Base-by-base conservation (phyloP, 2,329 filamentous ascomycete genomes). In the Microsporum canis region DNA sequence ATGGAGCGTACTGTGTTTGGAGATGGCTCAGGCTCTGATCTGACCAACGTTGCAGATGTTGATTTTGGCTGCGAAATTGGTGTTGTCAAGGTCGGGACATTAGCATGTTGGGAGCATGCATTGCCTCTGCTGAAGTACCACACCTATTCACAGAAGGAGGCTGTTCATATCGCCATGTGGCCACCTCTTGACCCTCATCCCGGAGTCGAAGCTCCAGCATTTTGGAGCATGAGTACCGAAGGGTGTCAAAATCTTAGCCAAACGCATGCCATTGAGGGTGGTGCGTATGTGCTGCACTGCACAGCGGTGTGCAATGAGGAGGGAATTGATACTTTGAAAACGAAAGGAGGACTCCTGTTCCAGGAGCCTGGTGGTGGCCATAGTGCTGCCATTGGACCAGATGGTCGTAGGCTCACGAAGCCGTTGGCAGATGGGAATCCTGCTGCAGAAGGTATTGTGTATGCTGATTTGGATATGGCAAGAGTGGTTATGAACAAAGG, bases 231-330 rank as follows among this genome's bases (percentile, higher is more conserved):
- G 69, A 71, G 71, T 0, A 65, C 60, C 7, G 70, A 71, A 39
- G 72, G 69, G 3, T 77, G 74, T 31, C 55, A 57, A 17, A 43
- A 39, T 61, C 71, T 83, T 0, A 78, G 80, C 0, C 79, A 79
- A 63, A 76, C 78, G 0, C 84, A 84, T 64, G 82, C 83, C 0
- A 78, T 85, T 6, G 83, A 86, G 66, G 77, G 79, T 1, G 73
- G 75, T 6, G 70, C 79, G 0, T 85, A 80, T 62, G 82, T 85
- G 0, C 74, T 84, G 2, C 80, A 82, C 64, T 71, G 72, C 56
- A 82, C 80, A 0, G 69, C 76, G 0, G 73, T 84, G 2, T 72
- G 82, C 57, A 75, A 72, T 0, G 65, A 78, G 5, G 67, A 72
- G 12, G 81, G 77, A 0, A 74, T 81, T 10, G 66, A 77, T 2